Evolutionary conservation across 345 rosid genomes (phyloP), one percentile per base, ranked within the genome.

Genomic region (Melaleuca quinquenervia): DNA sequence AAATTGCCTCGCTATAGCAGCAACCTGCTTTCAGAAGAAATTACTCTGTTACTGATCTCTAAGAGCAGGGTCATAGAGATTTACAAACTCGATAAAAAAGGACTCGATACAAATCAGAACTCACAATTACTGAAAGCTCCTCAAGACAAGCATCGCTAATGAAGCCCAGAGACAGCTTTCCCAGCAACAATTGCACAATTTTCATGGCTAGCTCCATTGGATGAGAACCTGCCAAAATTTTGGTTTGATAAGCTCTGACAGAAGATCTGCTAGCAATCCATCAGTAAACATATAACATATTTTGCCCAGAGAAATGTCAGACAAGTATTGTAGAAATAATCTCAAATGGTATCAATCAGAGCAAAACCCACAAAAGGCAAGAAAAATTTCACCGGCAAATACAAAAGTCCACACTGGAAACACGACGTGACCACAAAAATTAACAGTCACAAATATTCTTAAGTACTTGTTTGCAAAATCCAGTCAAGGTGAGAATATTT

Each of bases 131-230:
- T 86, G 96, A 89, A 88, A 95, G 87, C 70, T 96, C 93, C 26
- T 90, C 55, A 44, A 91, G 90, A 90, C 88, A 88, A 82, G 89
- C 84, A 84, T 88, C 85, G 41, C 50, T 89, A 82, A 88, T 87
- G 74, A 88, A 83, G 82, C 90, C 94, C 44, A 86, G 87, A 55
- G 93, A 84, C 41, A 92, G 84, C 90, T 95, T 92, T 86, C 88
- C 88, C 60, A 93, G 90, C 87, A 94, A 64, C 90, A 91, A 84
- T 52, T 90, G 97, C 80, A 94, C 84, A 89, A 94, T 88, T 90
- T 94, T 95, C 85, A 94, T 91, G 54, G 94, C 95, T 84, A 94
- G 93, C 88, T 93, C 96, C 95, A 94, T 90, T 84, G 87, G 88
- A 90, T 88, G 95, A 87, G 98, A 94, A 85, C 96, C 98, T 97